Base-by-base conservation (phyloP, 352 stramenopile species). In the Phytophthora multivora region DNA sequence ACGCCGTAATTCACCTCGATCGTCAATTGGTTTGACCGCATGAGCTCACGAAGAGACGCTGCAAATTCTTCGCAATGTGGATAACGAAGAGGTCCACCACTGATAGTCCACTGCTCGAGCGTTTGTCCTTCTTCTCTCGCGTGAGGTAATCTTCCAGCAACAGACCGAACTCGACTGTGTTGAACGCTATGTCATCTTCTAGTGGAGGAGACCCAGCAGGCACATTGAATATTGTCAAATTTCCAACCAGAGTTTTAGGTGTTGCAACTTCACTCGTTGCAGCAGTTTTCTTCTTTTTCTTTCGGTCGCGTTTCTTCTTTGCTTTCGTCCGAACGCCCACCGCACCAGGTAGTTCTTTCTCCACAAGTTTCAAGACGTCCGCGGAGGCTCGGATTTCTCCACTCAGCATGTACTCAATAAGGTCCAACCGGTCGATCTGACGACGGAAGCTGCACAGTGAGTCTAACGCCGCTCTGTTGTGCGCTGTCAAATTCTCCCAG, bases 51-150 rank as follows among this genome's bases (percentile, higher is more conserved):
- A 25, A 74, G 59, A 39, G 59, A 39, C 60, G 66, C 6, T 48
- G 12, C 8, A 71, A 49, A 12, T 63, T 63, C 15, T 35, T 38
- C 48, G 67, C 10, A 15, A 60, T 63, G 19, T 63, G 60, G 11
- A 74, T 59, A 5, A 71, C n/a, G 36, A 74, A 74, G 33, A 67
- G 21, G 26, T 74, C 54, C 30, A 70, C 60, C 15, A 74, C 36
- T 1, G 66, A 71, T 0, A 74, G 16, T 8, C 30, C 9, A 12
- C 47, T 41, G 0, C 51, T 36, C 0, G 51, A 54, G 18, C 26
- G 3, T 16, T 38, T 39, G 19, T 62, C 35, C 7, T 46, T 39
- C 12, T 55, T 53, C n/a, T 64, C 23, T 21, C 45, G 42, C 26
- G 66, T 19, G 10, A 26, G 3, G 16, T 55, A 66, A 4, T 61